Base-by-base conservation (phyloP, 2,329 filamentous ascomycete species). In the Anisogramma anomala region DNA sequence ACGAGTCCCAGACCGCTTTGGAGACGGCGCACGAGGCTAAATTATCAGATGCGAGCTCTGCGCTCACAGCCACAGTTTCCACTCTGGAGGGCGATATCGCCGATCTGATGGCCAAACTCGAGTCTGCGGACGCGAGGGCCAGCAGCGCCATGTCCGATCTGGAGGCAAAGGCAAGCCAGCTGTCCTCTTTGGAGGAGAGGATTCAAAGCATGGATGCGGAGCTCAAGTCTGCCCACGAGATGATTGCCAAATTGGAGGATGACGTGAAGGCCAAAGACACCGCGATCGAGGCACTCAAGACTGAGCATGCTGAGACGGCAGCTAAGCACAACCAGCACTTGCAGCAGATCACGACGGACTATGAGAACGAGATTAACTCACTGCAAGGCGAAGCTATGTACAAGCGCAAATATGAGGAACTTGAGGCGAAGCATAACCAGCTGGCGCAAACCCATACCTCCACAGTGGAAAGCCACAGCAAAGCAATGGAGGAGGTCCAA, bases 341-440 rank as follows among this genome's bases (percentile, higher is more conserved):
- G 49, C 65, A 72, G 55, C 68, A 67, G 46, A 57, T 80, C 41
- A 74, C 74, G 1, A 63, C 72, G 48, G 75, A 79, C 49, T 78
- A 77, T 49, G 71, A 79, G 54, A 66, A 69, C n/a, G 75, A 80
- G 55, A 79, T 81, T 40, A 75, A 79, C 52, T 71, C 70, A 43
- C 67, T 79, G 13, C 69, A 71, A 42, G 75, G 74, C 17, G 74
- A 80, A 47, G 74, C 76, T 11, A 72, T 72, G 54, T 77, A 77
- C 59, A 78, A 77, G 61, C 70, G 71, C 49, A 74, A 78, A 57
- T 79, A 73, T 46, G 68, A 77, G 44, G 71, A 74, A 27, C 65
- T 81, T 5, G 73, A 79, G 53, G 57, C 56, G 4, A 68, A 77
- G 55, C 70, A 79, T 55, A 64, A 63, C 9, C 71, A 74, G 49